These are phyloP conservation scores for Umbelopsis sp. DNA, from an alignment of 192 early-diverging fungal genomes.

Conservation along the genomic window DNA sequence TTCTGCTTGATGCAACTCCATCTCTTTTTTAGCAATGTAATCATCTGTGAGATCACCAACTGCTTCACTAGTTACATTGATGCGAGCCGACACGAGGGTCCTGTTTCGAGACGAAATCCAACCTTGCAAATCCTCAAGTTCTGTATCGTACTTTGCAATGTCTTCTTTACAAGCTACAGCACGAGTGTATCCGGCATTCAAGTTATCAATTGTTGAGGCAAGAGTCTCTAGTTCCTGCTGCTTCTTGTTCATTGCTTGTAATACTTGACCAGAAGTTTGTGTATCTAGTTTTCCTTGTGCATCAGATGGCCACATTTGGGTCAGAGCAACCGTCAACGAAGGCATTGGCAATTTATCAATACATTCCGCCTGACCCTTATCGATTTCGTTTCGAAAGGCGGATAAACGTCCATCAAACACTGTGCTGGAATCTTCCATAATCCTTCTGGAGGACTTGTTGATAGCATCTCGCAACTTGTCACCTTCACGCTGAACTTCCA, in stretches of 20 bases:
- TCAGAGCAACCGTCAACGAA: constrained; percentile 10
- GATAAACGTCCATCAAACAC: constrained; percentile 17
- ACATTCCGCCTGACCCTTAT: constrained; percentile 24
- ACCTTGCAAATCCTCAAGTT: background rate
- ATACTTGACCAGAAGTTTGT: background rate
- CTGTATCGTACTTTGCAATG: background rate
- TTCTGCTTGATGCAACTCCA: background rate
- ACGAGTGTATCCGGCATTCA: background rate
- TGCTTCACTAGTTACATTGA: constrained; percentile 5
- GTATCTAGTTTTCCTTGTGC: background rate
- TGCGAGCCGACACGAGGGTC: background rate
- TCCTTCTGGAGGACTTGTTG: constrained; percentile 21
- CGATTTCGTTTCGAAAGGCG: constrained; percentile 12
- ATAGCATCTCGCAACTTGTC: constrained; percentile 33
- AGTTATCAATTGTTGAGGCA: background rate
- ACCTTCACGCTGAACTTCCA: constrained; percentile 31
- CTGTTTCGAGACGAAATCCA: background rate
- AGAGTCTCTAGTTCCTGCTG: background rate
- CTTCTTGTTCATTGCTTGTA: background rate
- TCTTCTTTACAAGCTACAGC: background rate
- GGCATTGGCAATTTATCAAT: constrained; percentile 21
- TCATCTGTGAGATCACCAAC: background rate
- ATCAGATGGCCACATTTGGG: background rate
- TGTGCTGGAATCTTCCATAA: constrained; percentile 26
- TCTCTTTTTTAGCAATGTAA: background rate